Conservation (phyloP, 164 flowering plant species). For the Liriodendron chinense region DNA sequence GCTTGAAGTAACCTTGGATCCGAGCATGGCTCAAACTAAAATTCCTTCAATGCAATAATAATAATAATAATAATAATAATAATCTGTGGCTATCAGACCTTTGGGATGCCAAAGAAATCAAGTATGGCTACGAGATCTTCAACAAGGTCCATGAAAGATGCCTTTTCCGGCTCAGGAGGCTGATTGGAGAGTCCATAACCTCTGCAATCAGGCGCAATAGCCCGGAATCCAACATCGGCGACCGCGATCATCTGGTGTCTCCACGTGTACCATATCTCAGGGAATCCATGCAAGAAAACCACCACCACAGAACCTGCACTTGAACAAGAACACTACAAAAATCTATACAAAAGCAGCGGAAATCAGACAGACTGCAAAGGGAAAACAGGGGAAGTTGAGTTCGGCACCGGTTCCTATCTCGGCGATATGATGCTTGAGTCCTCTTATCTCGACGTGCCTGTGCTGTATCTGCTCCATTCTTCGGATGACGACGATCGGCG, state of each 20-base stretch:
- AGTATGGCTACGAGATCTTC: slow-evolving; percentile 28
- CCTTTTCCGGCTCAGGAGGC: slow-evolving; percentile 36
- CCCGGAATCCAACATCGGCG: slow-evolving; percentile 47
- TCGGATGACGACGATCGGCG: neutral
- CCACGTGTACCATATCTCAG: slow-evolving; percentile 63
- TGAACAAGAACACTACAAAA: neutral
- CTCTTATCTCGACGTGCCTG: slow-evolving; percentile 26
- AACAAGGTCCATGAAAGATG: slow-evolving; percentile 32
- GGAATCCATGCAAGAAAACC: slow-evolving; percentile 51
- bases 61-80: neutral
- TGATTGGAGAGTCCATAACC: slow-evolving; percentile 66
- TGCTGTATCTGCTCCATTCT: slow-evolving; percentile 36
- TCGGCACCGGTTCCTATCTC: slow-evolving; percentile 23
- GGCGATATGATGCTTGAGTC: slow-evolving; percentile 40
- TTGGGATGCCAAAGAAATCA: slow-evolving; percentile 20
- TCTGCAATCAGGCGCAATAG: slow-evolving; percentile 51
- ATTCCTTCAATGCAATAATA: too few relatives aligned
- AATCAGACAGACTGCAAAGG: neutral
- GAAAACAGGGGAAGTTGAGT: neutral
- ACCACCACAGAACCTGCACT: slow-evolving; percentile 29
- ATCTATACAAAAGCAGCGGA: neutral
- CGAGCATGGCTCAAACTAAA: too few relatives aligned
- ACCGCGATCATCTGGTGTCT: slow-evolving; percentile 60
- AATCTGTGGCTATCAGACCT: slow-evolving; percentile 16
- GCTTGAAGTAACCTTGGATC: too few relatives aligned